Base-by-base conservation (phyloP, 257 asterid genomes). In the Scutellaria galericulata region DNA sequence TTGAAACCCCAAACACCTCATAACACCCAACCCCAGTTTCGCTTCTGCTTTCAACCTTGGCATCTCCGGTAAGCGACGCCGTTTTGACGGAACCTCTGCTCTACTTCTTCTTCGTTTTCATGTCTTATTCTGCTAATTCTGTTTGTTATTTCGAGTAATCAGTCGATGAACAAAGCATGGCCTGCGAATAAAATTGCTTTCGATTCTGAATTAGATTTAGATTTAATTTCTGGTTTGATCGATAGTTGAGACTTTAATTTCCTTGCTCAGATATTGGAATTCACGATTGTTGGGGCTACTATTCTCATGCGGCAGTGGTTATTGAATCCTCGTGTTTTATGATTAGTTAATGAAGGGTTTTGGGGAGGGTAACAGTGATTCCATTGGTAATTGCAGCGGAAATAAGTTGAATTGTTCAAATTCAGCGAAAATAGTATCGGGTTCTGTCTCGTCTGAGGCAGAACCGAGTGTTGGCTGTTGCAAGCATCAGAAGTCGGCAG, bases 361-460 rank as follows among this genome's bases (percentile, higher is more conserved):
- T 65, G 64, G 20, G 5, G 87, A 72, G 70, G 63, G 68, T 56
- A 66, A 59, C 46, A 55, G 54, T 68, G 87, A 86, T 72, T 74
- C 73, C 57, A 53, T 68, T 76, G 45, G 37, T 55, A 78, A 55
- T 72, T 72, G 77, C 59, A 51, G 51, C 60, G 62, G n/a, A 15
- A 82, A 65, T 66, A 64, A 58, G 18, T 69, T 31, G 3, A 47
- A 40, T 56, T 66, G 22, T 56, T 37, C 35, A 44, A 31, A 54
- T 75, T 63, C 71, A 24, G 41, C 72, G 7, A 61, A 55, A 41
- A 55, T 64, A 7, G 63, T 31, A 61, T 51, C 46, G 71, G 91
- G 85, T 80, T 82, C 89, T 84, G 91, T 86, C 89, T 84, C 87
- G 24, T 61, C 74, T 18, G 89, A 84, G 86, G 81, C 86, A 78